phyloP scores from a whole-genome alignment of 768 basidiomycete genomes.

The Naganishia vaughanmartiniae region DNA sequence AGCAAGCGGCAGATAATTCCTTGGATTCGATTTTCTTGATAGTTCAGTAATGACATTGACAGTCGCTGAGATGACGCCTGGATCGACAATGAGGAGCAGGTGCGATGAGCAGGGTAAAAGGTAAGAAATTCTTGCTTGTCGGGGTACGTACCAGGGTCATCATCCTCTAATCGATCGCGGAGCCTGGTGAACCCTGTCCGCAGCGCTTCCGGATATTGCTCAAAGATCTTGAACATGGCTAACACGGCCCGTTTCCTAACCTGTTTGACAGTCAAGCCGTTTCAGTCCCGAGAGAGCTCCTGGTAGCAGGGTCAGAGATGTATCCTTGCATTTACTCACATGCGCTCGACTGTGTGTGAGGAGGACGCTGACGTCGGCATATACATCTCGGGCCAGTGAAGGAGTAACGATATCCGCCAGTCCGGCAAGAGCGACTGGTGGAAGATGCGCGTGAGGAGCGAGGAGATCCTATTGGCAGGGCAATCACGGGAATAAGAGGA shows the following conservation, averaged over 20 bases:
- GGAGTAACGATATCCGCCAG: constrained; percentile 77
- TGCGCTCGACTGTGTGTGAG: constrained; percentile 82
- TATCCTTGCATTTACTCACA: constrained; percentile 14
- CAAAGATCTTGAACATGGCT: constrained; percentile 73
- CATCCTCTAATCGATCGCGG: constrained; percentile 57
- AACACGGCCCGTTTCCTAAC: constrained; percentile 89
- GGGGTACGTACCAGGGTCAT: constrained; percentile 58
- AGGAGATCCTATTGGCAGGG: constrained; percentile 65
- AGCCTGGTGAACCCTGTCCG: constrained; percentile 66
- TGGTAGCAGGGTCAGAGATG: not conserved
- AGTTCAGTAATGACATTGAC: constrained; percentile 94
- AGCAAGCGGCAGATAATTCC: constrained; percentile 78
- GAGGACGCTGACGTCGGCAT: constrained; percentile 78
- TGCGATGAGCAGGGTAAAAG: not conserved
- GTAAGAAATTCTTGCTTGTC: constrained; percentile 26
- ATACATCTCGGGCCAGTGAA: constrained; percentile 86
- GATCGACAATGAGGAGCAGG: not conserved
- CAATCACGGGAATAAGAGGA: constrained; percentile 41
- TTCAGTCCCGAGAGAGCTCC: not conserved
- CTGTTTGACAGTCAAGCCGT: constrained; percentile 40
- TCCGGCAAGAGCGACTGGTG: constrained; percentile 72
- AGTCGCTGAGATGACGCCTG: constrained; percentile 88
- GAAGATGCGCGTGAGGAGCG: constrained; percentile 69
- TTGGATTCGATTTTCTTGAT: constrained; percentile 68
- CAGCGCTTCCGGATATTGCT: constrained; percentile 76